phyloP scores from a whole-genome alignment of 768 basidiomycete species.

The Imleria badia region DNA sequence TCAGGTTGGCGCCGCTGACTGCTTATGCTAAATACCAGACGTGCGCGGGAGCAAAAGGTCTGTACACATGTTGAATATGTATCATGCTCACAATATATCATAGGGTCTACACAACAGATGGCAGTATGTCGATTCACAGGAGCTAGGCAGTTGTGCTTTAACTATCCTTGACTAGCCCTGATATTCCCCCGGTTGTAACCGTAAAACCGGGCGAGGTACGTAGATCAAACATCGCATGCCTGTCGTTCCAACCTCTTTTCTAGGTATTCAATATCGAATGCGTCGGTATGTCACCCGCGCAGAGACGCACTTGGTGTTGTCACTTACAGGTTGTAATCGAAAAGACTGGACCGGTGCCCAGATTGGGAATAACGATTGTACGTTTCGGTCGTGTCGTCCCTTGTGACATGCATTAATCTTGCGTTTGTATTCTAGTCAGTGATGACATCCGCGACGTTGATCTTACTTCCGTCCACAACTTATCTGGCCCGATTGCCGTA shows the following conservation, averaged over 20 bases:
- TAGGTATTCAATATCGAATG: slow-evolving; percentile 73
- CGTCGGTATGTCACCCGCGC: slow-evolving; percentile 44
- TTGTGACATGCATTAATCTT: neutral
- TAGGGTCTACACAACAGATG: slow-evolving; percentile 71
- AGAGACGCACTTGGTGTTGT: neutral
- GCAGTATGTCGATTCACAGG: slow-evolving; percentile 50
- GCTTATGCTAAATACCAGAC: slow-evolving; percentile 28
- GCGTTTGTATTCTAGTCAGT: slow-evolving; percentile 39
- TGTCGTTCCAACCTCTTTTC: neutral
- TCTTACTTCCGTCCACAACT: slow-evolving; percentile 64
- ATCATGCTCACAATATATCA: neutral
- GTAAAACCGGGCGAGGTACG: slow-evolving; percentile 61
- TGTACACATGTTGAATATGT: neutral
- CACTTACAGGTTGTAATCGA: slow-evolving; percentile 1
- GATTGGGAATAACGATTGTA: slow-evolving; percentile 74
- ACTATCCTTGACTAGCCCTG: slow-evolving; percentile 42
- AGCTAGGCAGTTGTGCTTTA: neutral
- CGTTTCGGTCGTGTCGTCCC: slow-evolving; percentile 15
- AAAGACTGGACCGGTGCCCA: slow-evolving; percentile 79
- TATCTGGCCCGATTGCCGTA: slow-evolving; percentile 74
- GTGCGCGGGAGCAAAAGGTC: slow-evolving; percentile 58
- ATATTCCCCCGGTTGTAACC: slow-evolving; percentile 59
- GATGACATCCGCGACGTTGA: slow-evolving; percentile 71
- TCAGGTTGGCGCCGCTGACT: neutral
- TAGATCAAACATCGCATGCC: neutral